These are phyloP conservation scores for Dryas octopetala DNA, from an alignment of 306 rosid species.

Conservation along the genomic window DNA sequence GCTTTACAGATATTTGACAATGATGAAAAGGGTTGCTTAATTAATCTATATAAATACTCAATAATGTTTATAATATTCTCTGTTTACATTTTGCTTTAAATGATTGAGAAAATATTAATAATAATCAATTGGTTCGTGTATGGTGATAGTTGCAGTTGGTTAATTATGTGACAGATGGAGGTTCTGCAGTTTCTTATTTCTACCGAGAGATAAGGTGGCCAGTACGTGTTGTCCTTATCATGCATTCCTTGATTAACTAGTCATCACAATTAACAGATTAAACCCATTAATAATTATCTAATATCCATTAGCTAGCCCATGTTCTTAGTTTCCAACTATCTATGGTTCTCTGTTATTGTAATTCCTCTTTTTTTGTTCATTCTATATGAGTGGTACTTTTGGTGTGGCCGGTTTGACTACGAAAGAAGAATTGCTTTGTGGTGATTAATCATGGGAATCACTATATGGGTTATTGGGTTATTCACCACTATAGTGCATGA, in stretches of 20 bases:
- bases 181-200: not conserved
- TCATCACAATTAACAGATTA: not conserved
- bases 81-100: not conserved
- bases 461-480: not conserved
- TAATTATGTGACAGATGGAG: not conserved
- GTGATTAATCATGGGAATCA: not conserved
- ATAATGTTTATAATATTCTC: not conserved
- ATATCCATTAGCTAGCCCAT: not conserved
- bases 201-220: not conserved
- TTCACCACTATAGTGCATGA: not conserved
- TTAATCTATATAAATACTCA: not conserved
- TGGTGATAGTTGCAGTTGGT: not conserved
- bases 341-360: not conserved
- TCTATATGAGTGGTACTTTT: not conserved
- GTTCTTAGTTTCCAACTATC: not conserved
- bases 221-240: not conserved
- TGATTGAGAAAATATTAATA: not conserved
- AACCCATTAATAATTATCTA: not conserved
- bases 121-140: not conserved
- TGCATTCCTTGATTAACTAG: not conserved
- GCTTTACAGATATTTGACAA: not conserved
- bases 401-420: conserved; percentile 12
- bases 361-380: not conserved
- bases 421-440: not conserved
- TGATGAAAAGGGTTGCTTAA: not conserved